Evolutionary conservation across 345 rosid species (phyloP).

Genomic region (Citrus reticulata): DNA sequence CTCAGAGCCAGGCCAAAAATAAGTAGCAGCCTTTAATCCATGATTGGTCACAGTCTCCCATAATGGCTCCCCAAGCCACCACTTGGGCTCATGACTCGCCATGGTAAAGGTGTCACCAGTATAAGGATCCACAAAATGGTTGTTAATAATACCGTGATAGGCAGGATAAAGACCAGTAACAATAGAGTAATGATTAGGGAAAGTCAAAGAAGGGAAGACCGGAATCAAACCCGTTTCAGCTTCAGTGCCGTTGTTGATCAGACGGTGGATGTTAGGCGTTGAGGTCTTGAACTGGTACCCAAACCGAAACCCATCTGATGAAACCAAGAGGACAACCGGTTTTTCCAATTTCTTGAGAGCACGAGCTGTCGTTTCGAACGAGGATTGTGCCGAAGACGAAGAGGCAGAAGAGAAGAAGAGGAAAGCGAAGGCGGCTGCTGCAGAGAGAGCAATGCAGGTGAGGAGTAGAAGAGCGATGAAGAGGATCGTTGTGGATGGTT

Average conservation of each 20-base stretch:
- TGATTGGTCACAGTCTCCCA: conserved; percentile 92
- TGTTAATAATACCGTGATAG: conserved; percentile 73
- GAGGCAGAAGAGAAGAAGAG: conserved; percentile 47
- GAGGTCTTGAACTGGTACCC: conserved; percentile 87
- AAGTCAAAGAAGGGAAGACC: conserved; percentile 81
- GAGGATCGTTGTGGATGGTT: conserved; percentile 33
- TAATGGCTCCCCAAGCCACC: conserved; percentile 97
- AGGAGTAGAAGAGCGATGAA: conserved; percentile 49
- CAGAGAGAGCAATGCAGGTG: conserved; percentile 65
- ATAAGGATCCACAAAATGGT: conserved; percentile 60
- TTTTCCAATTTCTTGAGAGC: conserved; percentile 57
- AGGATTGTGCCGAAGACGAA: conserved; percentile 10
- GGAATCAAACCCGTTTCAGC: conserved; percentile 87
- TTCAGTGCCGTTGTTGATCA: conserved; percentile 79
- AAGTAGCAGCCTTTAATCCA: conserved; percentile 79
- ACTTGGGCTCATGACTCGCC: conserved; percentile 78
- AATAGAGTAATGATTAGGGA: conserved; percentile 93
- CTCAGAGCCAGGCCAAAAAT: conserved; percentile 98
- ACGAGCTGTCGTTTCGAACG: conserved; percentile 33
- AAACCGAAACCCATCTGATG: conserved; percentile 92
- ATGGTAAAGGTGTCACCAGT: conserved; percentile 57
- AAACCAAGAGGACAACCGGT: conserved; percentile 72
- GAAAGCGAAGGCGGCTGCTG: conserved; percentile 70
- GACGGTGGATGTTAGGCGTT: conserved; percentile 65
- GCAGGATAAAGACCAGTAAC: conserved; percentile 94